Base-by-base conservation (phyloP, 495 filamentous ascomycete genomes). In the Pyrenula aspistea region DNA sequence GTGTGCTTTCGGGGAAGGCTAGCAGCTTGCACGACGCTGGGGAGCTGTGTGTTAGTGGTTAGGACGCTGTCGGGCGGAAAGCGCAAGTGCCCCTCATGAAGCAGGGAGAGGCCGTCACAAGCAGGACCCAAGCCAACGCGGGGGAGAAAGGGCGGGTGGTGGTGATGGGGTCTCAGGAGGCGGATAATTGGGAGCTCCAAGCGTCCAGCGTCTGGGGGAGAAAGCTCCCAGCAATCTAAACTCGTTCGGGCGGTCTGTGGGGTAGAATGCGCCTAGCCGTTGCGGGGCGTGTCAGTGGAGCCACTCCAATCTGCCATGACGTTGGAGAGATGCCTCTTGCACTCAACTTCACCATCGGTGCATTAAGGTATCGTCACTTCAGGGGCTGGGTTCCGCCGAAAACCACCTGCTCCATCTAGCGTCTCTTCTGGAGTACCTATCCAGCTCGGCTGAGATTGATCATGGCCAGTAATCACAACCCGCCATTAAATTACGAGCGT, bases 401-500 rank as follows among this genome's bases (percentile, higher is more conserved):
- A n/a, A n/a, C n/a, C n/a, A n/a, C n/a, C n/a, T n/a, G n/a, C n/a
- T n/a, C n/a, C n/a, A n/a, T n/a, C n/a, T n/a, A n/a, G n/a, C n/a
- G n/a, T n/a, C n/a, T n/a, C n/a, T n/a, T n/a, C n/a, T n/a, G n/a
- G n/a, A n/a, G n/a, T n/a, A n/a, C n/a, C n/a, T n/a, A n/a, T 48
- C 19, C 42, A 48, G 11, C 42, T 48, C 42, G 42, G 42, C 19
- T 11, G 11, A 11, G 19, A 19, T 52, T 24, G 8, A 19, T 24
- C 54, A 80, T 80, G 77, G 63, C 71, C 42, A 76, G 76, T 50
- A 63, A 67, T 25, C 53, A 70, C 49, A 76, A 76, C 53, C 74
- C 76, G 24, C 83, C 84, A n/a, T 77, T 90, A 55, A 86, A 82
- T 52, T 84, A 88, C 69, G 84, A 88, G 70, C 79, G 85, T 24